phyloP scores from a whole-genome alignment of 257 asterid species.

The Parsonsia alboflavescens region DNA sequence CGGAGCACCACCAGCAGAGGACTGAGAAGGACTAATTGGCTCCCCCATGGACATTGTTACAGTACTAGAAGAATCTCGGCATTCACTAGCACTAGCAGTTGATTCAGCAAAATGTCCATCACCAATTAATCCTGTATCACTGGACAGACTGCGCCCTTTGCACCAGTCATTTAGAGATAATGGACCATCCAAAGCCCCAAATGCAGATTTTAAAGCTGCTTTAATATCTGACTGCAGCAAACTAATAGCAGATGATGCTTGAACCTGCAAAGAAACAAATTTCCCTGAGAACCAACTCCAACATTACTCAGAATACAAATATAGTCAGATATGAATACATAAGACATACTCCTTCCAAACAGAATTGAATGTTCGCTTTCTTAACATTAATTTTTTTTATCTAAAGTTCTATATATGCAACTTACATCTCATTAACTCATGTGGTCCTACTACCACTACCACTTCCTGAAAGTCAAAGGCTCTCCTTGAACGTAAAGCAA shows the following conservation, averaged over 20 bases:
- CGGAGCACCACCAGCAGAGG: slow-evolving; percentile 59
- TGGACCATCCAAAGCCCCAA: slow-evolving; percentile 90
- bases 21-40: slow-evolving; percentile 81
- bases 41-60: slow-evolving; percentile 70
- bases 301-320: slow-evolving; percentile 3
- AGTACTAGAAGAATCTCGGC: slow-evolving; percentile 91
- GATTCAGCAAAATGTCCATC: slow-evolving; percentile 90
- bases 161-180: slow-evolving; percentile 90
- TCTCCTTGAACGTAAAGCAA: too few relatives aligned
- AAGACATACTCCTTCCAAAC: too few relatives aligned
- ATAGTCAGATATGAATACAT: not conserved
- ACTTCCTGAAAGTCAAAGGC: too few relatives aligned
- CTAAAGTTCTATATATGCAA: too few relatives aligned
- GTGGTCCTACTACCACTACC: too few relatives aligned
- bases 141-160: slow-evolving; percentile 78
- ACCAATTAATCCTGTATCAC: slow-evolving; percentile 56
- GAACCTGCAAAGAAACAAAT: slow-evolving; percentile 60
- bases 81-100: slow-evolving; percentile 86
- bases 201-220: slow-evolving; percentile 89
- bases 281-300: slow-evolving; percentile 16
- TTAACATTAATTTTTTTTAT: too few relatives aligned
- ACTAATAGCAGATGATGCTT: slow-evolving; percentile 71
- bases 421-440: too few relatives aligned
- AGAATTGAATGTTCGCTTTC: too few relatives aligned
- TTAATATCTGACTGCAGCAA: slow-evolving; percentile 94